Evolutionary conservation across 2,329 filamentous ascomycete species (phyloP).

Genomic region (Ceratocystis papillata): DNA sequence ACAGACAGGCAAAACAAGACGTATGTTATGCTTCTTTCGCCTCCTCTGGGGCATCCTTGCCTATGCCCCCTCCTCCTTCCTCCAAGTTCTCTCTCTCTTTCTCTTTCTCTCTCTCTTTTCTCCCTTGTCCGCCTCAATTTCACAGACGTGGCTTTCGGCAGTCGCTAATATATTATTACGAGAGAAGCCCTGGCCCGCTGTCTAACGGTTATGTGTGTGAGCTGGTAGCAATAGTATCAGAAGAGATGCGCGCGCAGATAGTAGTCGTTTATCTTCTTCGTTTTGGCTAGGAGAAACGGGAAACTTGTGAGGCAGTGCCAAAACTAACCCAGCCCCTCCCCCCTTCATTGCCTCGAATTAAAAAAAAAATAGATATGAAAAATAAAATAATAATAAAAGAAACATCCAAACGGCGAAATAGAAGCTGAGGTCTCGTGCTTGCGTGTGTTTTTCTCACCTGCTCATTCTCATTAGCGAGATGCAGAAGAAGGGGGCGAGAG

Average conservation of each 20-base stretch:
- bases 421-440: no score
- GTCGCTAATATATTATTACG: neutral
- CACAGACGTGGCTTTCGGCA: constrained; percentile 5
- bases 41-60: constrained; percentile 1
- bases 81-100: neutral
- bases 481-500: no score
- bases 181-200: neutral
- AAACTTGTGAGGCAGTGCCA: constrained; percentile 2
- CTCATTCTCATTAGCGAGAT: neutral
- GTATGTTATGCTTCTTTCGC: neutral
- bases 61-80: neutral
- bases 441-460: neutral
- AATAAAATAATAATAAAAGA: neutral
- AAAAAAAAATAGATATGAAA: neutral
- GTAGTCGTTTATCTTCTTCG: neutral
- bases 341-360: neutral
- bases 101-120: neutral
- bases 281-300: neutral
- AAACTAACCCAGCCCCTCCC: neutral
- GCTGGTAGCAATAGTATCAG: constrained; percentile 1
- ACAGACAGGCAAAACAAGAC: neutral
- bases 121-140: neutral
- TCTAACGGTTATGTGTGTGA: neutral
- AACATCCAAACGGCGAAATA: neutral
- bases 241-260: neutral